phyloP scores from a whole-genome alignment of 106 monocot genomes.

The Platanthera zijinensis region DNA sequence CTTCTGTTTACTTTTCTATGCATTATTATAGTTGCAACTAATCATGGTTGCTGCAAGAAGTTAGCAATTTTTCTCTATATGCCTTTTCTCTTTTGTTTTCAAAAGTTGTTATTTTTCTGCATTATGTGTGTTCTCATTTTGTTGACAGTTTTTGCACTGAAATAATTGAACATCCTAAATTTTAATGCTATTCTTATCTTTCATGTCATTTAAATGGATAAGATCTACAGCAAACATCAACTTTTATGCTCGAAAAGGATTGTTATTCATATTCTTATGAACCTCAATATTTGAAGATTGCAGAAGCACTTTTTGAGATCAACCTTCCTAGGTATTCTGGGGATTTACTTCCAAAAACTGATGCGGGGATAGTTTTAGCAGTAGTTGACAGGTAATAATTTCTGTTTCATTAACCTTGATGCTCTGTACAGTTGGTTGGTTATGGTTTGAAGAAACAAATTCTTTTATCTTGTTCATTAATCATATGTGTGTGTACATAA shows the following conservation, averaged over 20 bases:
- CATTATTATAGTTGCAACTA: background rate
- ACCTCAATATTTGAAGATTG: constrained; percentile 45
- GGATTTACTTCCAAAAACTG: constrained; percentile 81
- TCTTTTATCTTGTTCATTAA: no score
- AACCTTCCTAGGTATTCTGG: constrained; percentile 89
- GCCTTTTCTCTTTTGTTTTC: background rate
- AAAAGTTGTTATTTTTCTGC: background rate
- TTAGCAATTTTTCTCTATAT: background rate
- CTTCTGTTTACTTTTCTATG: background rate
- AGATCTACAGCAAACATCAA: background rate
- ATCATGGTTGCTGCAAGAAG: background rate
- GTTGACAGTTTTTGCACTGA: background rate
- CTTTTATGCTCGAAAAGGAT: background rate
- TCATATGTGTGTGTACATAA: no score
- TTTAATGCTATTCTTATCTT: background rate
- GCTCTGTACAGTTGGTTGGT: no score
- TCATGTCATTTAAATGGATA: background rate
- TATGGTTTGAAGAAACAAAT: no score
- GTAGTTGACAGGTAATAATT: constrained; percentile 68
- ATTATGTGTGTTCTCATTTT: background rate
- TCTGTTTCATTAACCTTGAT: background rate
- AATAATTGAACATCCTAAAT: background rate
- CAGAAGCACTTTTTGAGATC: constrained; percentile 91
- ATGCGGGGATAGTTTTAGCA: constrained; percentile 78
- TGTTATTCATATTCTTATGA: constrained; percentile 1